Evolutionary conservation across 306 rosid species (phyloP), one percentile per base, ranked within the genome.

Genomic region (Begonia fuchsioides): DNA sequence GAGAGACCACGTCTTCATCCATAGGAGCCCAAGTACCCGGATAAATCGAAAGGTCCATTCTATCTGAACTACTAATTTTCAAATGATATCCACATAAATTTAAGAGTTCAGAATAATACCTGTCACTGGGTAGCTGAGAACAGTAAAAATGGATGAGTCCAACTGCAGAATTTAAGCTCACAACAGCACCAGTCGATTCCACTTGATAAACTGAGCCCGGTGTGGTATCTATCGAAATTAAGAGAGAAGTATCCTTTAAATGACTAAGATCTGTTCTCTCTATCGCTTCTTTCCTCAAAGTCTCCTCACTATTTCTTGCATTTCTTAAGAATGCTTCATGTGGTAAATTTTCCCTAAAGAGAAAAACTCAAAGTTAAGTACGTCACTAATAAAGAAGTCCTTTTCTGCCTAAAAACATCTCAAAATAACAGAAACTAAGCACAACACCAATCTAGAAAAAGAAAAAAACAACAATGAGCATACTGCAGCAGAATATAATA

Each of bases 101-200:
- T 5, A 4, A 15, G 12, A 57, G 32, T 46, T 38, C 47, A 32
- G 16, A 17, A 38, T 32, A 62, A 61, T 50, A 90, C 98, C 98
- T 90, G 87, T 90, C 98, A 71, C 95, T 90, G 3, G 98, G 98
- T 40, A 90, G 94, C 73, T 90, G 98, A 58, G 98, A 90, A 82
- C 98, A 90, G 79, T 79, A 90, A 69, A 90, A 90, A 79, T 90
- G 98, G 68, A 81, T 53, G 12, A 90, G 87, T 47, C 98, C 98
- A 51, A 85, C 98, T 47, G 98, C 85, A 71, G 98, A 90, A 71
- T 90, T 90, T 71, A 90, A 77, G 73, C 98, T 90, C 62, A 90
- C 98, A 17, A 85, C 77, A 35, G 98, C 98, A 68, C 98, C 98
- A 17, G 98, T 90, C 55, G 95, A 84, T 68, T 85, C 80, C 60